Percentiles rank a stretch among this genome's conserved stretches.
These are phyloP conservation scores for Dianthus caryophyllus DNA, from an alignment of 148 eudicot genomes.

Conservation along the genomic window DNA sequence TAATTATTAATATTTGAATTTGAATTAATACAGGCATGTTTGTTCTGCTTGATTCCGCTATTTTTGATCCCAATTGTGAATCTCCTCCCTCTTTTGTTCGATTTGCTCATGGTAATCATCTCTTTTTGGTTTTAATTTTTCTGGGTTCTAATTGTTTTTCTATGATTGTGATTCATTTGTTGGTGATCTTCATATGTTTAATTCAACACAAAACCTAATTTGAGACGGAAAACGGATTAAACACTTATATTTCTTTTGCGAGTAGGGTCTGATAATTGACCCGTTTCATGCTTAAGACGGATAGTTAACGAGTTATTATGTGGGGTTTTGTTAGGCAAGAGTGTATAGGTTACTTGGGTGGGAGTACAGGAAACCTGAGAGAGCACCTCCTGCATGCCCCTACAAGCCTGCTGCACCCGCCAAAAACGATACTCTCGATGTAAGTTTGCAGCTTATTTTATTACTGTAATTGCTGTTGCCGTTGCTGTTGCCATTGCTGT, in stretches of 20 bases:
- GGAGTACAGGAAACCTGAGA: conserved; percentile 77
- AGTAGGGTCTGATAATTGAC: too few species aligned
- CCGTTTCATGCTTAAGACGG: too few species aligned
- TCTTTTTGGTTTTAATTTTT: neutral
- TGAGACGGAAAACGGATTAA: too few species aligned
- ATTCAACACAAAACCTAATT: too few species aligned
- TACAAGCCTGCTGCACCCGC: conserved; percentile 45
- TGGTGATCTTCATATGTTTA: conserved; percentile 1
- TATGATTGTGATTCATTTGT: neutral
- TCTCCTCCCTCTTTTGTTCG: conserved; percentile 48
- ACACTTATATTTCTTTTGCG: too few species aligned
- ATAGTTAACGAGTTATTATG: too few species aligned
- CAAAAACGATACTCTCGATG: conserved; percentile 33
- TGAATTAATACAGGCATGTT: conserved; percentile 36
- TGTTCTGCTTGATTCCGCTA: conserved; percentile 59
- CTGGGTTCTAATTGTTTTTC: neutral
- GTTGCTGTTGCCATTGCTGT: too few species aligned
- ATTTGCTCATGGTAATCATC: conserved; percentile 44
- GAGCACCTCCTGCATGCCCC: conserved; percentile 77
- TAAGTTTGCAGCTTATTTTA: conserved; percentile 22
- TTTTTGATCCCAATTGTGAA: conserved; percentile 69
- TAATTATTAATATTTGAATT: neutral
- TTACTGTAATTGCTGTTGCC: neutral
- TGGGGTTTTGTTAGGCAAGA: conserved; percentile 37
- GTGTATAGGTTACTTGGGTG: conserved; percentile 64